phyloP scores from a whole-genome alignment of 2,329 filamentous ascomycete genomes.

The Colletotrichum sojae region DNA sequence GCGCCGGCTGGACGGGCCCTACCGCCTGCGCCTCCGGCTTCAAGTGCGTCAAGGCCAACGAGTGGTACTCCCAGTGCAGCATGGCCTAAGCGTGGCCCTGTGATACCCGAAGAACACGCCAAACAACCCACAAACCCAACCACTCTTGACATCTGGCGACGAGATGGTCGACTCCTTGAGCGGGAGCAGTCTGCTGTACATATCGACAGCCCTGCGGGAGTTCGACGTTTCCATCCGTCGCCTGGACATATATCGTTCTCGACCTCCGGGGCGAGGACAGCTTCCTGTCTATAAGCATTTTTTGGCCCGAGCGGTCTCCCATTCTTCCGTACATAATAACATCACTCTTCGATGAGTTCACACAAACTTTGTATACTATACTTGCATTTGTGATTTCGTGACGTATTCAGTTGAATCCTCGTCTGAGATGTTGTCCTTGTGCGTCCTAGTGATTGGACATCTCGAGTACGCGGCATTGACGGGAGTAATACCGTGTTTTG shows the following conservation, averaged over 20 bases:
- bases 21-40: conserved; percentile 45
- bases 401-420: neutral
- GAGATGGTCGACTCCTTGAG: neutral
- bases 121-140: neutral
- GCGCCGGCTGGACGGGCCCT: conserved; percentile 44
- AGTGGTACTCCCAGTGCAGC: conserved; percentile 49
- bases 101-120: neutral
- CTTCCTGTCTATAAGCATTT: conserved; percentile 28
- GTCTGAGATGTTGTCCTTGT: neutral
- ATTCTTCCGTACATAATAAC: conserved; percentile 27
- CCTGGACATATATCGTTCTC: neutral
- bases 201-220: neutral
- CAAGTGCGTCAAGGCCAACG: conserved; percentile 45
- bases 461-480: no score
- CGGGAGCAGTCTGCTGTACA: conserved; percentile 10
- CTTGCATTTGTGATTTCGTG: neutral
- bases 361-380: neutral
- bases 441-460: no score
- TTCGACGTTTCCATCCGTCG: neutral
- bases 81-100: neutral
- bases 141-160: neutral
- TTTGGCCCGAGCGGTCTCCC: conserved; percentile 14
- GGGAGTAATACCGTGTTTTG: no score
- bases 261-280: neutral
- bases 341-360: neutral